Percentiles rank a stretch among this genome's conserved stretches.
These are phyloP conservation scores for Amaranthus palmeri DNA, from an alignment of 148 eudicot genomes.

Conservation along the genomic window DNA sequence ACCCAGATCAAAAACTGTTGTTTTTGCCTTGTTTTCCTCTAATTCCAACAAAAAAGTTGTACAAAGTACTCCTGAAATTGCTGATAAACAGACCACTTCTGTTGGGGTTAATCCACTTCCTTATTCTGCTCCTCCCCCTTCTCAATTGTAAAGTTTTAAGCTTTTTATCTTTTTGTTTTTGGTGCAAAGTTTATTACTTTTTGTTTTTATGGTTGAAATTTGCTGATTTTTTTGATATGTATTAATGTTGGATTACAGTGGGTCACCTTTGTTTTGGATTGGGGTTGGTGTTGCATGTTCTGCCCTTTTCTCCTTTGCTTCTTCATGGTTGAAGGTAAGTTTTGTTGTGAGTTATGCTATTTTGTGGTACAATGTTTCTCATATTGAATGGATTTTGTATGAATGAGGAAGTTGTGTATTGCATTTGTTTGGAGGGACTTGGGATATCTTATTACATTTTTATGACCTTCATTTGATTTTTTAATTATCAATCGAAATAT, in stretches of 20 bases:
- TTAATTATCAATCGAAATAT: not conserved
- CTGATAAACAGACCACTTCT: constrained; percentile 46
- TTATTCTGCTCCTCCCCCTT: constrained; percentile 52
- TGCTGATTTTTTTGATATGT: not conserved
- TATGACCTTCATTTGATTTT: not conserved
- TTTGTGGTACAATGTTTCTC: not conserved
- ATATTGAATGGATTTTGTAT: no score
- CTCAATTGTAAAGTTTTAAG: constrained; percentile 71
- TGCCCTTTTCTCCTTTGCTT: constrained; percentile 76
- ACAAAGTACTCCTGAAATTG: constrained; percentile 29
- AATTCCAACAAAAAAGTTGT: constrained; percentile 16
- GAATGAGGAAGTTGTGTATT: not conserved
- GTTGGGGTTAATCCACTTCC: constrained; percentile 63
- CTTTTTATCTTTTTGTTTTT: not conserved
- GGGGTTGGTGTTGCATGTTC: constrained; percentile 93
- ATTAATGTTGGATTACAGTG: constrained; percentile 35
- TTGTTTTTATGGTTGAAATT: constrained; percentile 6
- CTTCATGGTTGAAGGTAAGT: constrained; percentile 66
- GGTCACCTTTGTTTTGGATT: constrained; percentile 93
- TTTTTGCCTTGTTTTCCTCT: constrained; percentile 20
- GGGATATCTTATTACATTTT: not conserved
- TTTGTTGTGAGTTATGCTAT: not conserved
- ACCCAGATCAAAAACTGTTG: constrained; percentile 23
- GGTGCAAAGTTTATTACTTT: not conserved
- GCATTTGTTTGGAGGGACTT: not conserved